phyloP scores from a whole-genome alignment of 208 protist species.

The Leishmania tarentolae region DNA sequence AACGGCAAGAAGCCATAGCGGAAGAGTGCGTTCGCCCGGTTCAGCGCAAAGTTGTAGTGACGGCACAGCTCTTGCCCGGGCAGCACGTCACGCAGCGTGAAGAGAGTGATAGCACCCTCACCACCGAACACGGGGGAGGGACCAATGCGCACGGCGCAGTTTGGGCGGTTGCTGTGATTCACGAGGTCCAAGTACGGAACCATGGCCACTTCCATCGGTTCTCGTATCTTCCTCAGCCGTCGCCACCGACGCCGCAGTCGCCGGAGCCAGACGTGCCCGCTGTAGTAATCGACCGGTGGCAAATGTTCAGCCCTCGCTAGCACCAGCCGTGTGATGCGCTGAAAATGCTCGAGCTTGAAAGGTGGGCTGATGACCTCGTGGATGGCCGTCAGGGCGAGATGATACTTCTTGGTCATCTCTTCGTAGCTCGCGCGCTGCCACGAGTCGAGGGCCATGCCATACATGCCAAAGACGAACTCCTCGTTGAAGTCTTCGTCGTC shows the following conservation, averaged over 20 bases:
- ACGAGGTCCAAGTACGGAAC: conserved; percentile 84
- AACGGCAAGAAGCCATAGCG: conserved; percentile 92
- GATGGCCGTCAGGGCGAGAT: conserved; percentile 60
- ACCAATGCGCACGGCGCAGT: conserved; percentile 70
- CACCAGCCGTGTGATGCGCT: conserved; percentile 82
- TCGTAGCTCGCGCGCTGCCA: conserved; percentile 88
- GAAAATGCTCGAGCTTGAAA: conserved; percentile 79
- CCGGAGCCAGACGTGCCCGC: conserved; percentile 35
- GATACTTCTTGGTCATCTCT: conserved; percentile 82
- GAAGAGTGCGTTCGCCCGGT: conserved; percentile 78
- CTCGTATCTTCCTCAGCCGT: conserved; percentile 32
- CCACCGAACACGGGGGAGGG: conserved; percentile 56
- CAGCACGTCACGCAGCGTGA: conserved; percentile 60
- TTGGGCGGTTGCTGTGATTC: conserved; percentile 91
- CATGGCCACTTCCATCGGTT: conserved; percentile 61
- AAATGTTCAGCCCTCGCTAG: conserved; percentile 81
- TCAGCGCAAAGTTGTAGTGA: conserved; percentile 93
- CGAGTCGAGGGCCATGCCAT: conserved; percentile 87
- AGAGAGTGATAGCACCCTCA: conserved; percentile 73
- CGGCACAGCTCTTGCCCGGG: conserved; percentile 87
- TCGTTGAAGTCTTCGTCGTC: conserved; percentile 93
- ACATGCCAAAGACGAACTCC: conserved; percentile 89
- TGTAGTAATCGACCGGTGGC: conserved; percentile 71
- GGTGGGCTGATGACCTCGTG: conserved; percentile 60
- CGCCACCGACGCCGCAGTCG: conserved; percentile 46